Percentiles rank a stretch among this genome's conserved stretches.
These are phyloP conservation scores for Parietaria judaica DNA, from an alignment of 306 rosid species.

Conservation along the genomic window DNA sequence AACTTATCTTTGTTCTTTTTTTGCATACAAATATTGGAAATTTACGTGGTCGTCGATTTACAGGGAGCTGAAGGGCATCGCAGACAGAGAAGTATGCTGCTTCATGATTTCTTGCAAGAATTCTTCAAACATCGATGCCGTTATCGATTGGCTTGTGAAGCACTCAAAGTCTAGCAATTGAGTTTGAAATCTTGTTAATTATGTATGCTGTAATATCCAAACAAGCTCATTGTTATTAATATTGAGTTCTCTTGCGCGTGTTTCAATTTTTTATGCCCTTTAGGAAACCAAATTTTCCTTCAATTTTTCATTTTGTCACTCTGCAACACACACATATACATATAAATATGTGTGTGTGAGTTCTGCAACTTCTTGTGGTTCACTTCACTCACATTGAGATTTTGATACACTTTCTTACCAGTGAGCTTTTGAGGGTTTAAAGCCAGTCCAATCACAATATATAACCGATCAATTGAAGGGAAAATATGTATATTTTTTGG, in stretches of 20 bases:
- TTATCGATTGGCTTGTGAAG: slow-evolving; percentile 60
- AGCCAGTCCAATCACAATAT: too few species aligned
- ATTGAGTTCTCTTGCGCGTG: background rate
- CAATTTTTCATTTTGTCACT: background rate
- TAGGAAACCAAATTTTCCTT: too few species aligned
- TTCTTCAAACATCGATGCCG: slow-evolving; percentile 51
- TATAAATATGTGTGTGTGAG: background rate
- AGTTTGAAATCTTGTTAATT: background rate
- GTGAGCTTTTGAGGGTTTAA: too few species aligned
- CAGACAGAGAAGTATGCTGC: slow-evolving; percentile 58
- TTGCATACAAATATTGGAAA: too few species aligned
- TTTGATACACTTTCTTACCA: too few species aligned
- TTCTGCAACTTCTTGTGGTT: too few species aligned
- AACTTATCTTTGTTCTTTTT: too few species aligned
- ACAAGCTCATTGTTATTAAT: too few species aligned
- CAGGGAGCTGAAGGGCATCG: slow-evolving; percentile 56
- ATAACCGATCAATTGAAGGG: too few species aligned
- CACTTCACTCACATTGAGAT: too few species aligned
- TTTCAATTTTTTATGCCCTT: background rate
- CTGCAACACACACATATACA: background rate
- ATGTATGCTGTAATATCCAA: too few species aligned
- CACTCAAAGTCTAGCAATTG: slow-evolving; percentile 55
- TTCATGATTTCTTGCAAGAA: slow-evolving; percentile 68
- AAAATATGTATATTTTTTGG: too few species aligned
- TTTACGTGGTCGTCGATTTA: background rate